A percentile compares a stretch with the other conserved stretches of the same genome.
Evolutionary conservation across 345 rosid species (phyloP).

Genomic region (Aurinia saxatilis): DNA sequence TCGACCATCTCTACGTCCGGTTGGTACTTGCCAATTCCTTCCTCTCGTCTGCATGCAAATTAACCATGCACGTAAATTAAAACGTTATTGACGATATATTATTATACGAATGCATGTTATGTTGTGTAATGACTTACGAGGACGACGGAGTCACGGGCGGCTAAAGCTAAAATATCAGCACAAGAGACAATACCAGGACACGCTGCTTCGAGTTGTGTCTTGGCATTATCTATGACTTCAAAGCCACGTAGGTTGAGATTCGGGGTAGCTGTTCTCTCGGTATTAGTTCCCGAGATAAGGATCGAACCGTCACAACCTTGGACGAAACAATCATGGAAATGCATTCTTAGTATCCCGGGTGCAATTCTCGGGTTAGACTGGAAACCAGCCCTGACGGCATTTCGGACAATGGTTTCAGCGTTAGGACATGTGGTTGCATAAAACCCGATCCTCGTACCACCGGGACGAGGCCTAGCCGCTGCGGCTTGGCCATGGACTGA

Average conservation of each 20-base stretch:
- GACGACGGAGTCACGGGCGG: slow-evolving; percentile 46
- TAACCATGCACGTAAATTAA: slow-evolving; percentile 19
- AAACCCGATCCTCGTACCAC: slow-evolving; percentile 41
- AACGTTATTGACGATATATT: too few relatives aligned
- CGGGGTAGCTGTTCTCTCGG: slow-evolving; percentile 36
- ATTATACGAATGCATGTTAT: neutral
- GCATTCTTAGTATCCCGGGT: slow-evolving; percentile 44
- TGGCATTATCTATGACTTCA: slow-evolving; percentile 49
- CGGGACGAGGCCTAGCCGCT: slow-evolving; percentile 16
- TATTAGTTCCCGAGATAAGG: slow-evolving; percentile 34
- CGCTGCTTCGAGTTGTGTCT: slow-evolving; percentile 37
- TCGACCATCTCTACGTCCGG: slow-evolving; percentile 44
- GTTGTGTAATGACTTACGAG: slow-evolving; percentile 14
- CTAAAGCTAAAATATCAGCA: slow-evolving; percentile 46
- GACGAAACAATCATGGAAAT: slow-evolving; percentile 51
- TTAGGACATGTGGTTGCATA: slow-evolving; percentile 34
- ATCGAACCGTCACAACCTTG: slow-evolving; percentile 52
- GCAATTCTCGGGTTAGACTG: slow-evolving; percentile 32
- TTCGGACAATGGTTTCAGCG: slow-evolving; percentile 35
- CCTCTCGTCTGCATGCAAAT: slow-evolving; percentile 39
- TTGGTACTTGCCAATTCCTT: slow-evolving; percentile 43
- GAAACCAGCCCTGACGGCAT: slow-evolving; percentile 30
- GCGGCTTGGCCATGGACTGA: slow-evolving; percentile 18
- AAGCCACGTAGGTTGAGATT: slow-evolving; percentile 34
- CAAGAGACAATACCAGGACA: slow-evolving; percentile 56